Conservation (phyloP, 805 yeast species). For the Kluyveromyces aestuarii region DNA sequence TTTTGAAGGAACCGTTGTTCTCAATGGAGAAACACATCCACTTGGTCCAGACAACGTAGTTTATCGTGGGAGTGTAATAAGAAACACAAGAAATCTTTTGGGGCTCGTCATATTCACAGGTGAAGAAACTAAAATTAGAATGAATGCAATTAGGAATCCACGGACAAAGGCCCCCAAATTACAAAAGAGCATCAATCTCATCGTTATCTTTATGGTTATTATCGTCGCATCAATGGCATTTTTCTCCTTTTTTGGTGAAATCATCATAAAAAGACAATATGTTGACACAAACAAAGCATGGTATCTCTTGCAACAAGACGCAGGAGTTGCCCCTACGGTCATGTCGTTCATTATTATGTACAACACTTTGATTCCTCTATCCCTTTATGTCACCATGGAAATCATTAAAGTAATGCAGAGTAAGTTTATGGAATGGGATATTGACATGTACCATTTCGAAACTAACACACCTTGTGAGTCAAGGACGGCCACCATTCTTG, state of each 20-base stretch:
- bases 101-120: conserved; percentile 91
- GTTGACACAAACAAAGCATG: conserved; percentile 42
- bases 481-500: conserved; percentile 88
- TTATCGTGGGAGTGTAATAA: conserved; percentile 81
- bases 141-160: conserved; percentile 88
- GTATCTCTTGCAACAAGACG: conserved; percentile 69
- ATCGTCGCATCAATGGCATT: conserved; percentile 68
- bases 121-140: conserved; percentile 89
- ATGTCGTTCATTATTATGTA: conserved; percentile 98
- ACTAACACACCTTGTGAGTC: conserved; percentile 91
- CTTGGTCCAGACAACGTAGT: conserved; percentile 74
- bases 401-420: conserved; percentile 85
- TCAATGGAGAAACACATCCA: conserved; percentile 41
- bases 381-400: conserved; percentile 94
- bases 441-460: conserved; percentile 85
- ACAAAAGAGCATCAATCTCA: conserved; percentile 71
- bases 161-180: conserved; percentile 89
- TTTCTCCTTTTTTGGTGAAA: conserved; percentile 75
- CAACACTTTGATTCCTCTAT: conserved; percentile 90
- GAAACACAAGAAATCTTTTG: conserved; percentile 67
- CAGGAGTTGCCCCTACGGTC: conserved; percentile 77
- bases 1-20: conserved; percentile 67
- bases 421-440: conserved; percentile 73
- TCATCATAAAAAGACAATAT: conserved; percentile 36
- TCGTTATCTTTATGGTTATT: conserved; percentile 74